Evolutionary conservation across 1,139 yeast species (phyloP), one percentile per base, ranked within the genome.

Genomic region (Pichia sp.): DNA sequence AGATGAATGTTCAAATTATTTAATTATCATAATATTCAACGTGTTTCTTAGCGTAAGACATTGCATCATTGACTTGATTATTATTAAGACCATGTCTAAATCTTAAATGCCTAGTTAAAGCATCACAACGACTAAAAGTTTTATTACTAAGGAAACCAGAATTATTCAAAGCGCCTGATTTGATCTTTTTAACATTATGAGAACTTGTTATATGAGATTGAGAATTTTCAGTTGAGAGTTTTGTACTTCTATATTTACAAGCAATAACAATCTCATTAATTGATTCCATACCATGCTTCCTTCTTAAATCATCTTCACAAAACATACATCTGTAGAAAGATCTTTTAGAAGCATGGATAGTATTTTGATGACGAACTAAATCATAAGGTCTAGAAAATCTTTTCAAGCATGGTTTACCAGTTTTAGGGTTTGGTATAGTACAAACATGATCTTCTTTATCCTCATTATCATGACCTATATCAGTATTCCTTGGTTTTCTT

Each of bases 321-420:
- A 83, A 79, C 56, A 79, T 80, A 62, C 98, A 91, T 57, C 84
- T 80, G 68, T 81, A 91, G 40, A 84, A 76, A 55, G 84, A 84
- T 62, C 91, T 83, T 62, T 82, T 84, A 41, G 84, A 72, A 2
- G 96, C 91, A 61, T 91, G 98, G 41, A 91, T 91, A 0, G 97
- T 89, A 59, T 91, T 96, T 63, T 89, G 96, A 62, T 91, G 97
- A 54, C 98, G 76, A 24, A 89, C 83, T 56, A 91, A 71, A 65
- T 91, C 98, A 57, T 91, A 91, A 25, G 96, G 94, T 53, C 98
- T 74, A 15, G 96, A 86, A 59, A 91, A 91, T 48, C 83, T 75
- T 54, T 94, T 84, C 51, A 77, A 67, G 60, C 97, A 89, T 40
- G 77, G 71, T 50, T 72, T 69, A 36, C 80, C 77, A 3, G 79